These are phyloP conservation scores for Aspergillus sclerotioniger DNA, from an alignment of 495 filamentous ascomycete species.

Conservation along the genomic window DNA sequence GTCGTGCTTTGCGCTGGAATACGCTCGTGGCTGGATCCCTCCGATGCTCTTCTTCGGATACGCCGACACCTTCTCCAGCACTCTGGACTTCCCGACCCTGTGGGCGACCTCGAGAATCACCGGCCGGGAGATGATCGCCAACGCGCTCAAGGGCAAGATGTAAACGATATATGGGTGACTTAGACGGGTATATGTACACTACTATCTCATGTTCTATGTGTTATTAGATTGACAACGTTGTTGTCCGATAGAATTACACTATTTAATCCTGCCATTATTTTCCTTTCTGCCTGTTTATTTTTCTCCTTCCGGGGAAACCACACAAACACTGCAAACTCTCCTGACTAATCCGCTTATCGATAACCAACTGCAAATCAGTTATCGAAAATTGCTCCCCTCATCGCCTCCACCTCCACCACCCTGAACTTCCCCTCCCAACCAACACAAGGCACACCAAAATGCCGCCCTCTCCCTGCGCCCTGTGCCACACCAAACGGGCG, in stretches of 20 bases:
- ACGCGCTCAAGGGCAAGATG: conserved; percentile 69
- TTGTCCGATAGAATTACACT: background rate
- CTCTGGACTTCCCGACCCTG: conserved; percentile 73
- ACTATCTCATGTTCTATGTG: background rate
- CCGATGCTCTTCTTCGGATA: conserved; percentile 87
- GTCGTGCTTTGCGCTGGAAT: conserved; percentile 82
- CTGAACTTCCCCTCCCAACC: conserved; percentile 1
- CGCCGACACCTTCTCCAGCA: conserved; percentile 72
- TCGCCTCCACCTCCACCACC: conserved; percentile 6
- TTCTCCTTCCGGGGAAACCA: conserved; percentile 2
- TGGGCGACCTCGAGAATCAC: conserved; percentile 74
- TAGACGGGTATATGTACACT: conserved; percentile 11
- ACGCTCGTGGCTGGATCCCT: conserved; percentile 87
- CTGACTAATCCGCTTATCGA: conserved; percentile 5
- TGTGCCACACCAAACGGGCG: conserved; percentile 74
- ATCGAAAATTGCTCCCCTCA: background rate
- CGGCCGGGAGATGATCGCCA: conserved; percentile 67
- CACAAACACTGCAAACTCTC: conserved; percentile 14
- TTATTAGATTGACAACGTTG: background rate
- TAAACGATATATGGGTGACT: conserved; percentile 33
- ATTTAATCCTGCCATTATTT: background rate
- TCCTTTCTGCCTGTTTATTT: background rate
- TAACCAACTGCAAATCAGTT: background rate
- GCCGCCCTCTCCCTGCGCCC: conserved; percentile 63
- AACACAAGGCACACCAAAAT: conserved; percentile 29